Conservation (phyloP, 176 grass and related monocot genomes). For the Themeda triandra region DNA sequence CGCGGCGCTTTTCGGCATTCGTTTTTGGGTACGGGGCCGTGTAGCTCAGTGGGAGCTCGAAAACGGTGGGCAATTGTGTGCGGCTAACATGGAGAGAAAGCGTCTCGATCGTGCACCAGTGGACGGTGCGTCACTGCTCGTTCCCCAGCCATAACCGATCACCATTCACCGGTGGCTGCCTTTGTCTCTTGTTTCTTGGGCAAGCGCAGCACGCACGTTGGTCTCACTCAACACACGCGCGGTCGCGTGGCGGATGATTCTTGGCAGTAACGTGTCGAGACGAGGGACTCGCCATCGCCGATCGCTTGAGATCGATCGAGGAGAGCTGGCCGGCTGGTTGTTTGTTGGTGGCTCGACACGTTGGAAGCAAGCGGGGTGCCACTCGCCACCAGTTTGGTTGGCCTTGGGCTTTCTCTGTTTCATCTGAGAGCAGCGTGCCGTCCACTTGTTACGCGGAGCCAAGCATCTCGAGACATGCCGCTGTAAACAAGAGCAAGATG, state of each 20-base stretch:
- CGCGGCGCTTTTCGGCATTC: not conserved
- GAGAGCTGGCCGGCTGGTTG: not conserved
- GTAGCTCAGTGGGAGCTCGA: not conserved
- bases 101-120: not conserved
- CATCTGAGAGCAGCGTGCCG: not conserved
- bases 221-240: too few relatives aligned
- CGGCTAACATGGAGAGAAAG: not conserved
- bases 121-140: constrained; percentile 9
- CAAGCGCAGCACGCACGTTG: too few relatives aligned
- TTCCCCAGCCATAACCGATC: not conserved
- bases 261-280: not conserved
- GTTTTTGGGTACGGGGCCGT: not conserved
- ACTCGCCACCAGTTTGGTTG: not conserved
- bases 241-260: not conserved
- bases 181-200: too few relatives aligned
- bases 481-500: constrained; percentile 1
- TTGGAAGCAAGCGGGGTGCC: not conserved
- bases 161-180: too few relatives aligned
- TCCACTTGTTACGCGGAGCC: constrained; percentile 3
- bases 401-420: not conserved
- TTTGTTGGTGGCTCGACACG: not conserved
- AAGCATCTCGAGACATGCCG: constrained; percentile 20
- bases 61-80: not conserved
- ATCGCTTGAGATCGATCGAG: not conserved
- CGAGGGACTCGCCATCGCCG: not conserved